Base-by-base conservation (phyloP, 2,329 filamentous ascomycete genomes). In the Cladobotryum mycophilum region DNA sequence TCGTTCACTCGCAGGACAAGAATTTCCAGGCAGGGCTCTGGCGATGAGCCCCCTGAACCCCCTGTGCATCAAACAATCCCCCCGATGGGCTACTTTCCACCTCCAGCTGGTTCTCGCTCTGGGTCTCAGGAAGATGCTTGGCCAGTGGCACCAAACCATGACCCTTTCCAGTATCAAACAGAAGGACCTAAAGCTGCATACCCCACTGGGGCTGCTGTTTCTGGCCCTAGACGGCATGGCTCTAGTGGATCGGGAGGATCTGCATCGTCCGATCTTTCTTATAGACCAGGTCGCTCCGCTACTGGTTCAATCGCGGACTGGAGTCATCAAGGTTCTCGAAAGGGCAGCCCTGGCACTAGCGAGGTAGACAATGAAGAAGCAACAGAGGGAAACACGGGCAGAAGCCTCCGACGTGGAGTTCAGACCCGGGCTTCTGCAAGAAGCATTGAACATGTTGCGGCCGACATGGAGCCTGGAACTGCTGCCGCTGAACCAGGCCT, bases 141-240 rank as follows among this genome's bases (percentile, higher is more conserved):
- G 60, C 63, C 18, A 61, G 64, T 34, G 61, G 64, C 17, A 61
- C 49, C 53, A 36, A 56, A 55, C 4, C 50, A 67, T 13, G 74
- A 81, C 52, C 77, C 78, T 4, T 81, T 81, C 53, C 70, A 72
- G 54, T 81, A 75, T 60, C 76, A 80, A 64, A 75, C 73, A 4
- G 67, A 65, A 18, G 74, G 72, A 12, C 61, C 75, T 35, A 71
- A 69, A 33, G 64, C 63, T 48, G 58, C 70, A 13, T 64, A 67
- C 2, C 25, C 25, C 9, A 30, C 25, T 11, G 25, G 9, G 25
- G 25, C 25, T 8, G 3, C 25, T 30, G 9, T 30, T 47, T 60
- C 65, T 30, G 55, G 64, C 13, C 62, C 68, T 42, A 68, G 69
- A 56, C 67, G 70, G 47, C 66, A 69, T 45, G 59, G 62, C n/a